Percentiles rank a stretch among this genome's conserved stretches.
These are phyloP conservation scores for Musa balbisiana DNA, from an alignment of 202 grass and related monocot species.

Conservation along the genomic window DNA sequence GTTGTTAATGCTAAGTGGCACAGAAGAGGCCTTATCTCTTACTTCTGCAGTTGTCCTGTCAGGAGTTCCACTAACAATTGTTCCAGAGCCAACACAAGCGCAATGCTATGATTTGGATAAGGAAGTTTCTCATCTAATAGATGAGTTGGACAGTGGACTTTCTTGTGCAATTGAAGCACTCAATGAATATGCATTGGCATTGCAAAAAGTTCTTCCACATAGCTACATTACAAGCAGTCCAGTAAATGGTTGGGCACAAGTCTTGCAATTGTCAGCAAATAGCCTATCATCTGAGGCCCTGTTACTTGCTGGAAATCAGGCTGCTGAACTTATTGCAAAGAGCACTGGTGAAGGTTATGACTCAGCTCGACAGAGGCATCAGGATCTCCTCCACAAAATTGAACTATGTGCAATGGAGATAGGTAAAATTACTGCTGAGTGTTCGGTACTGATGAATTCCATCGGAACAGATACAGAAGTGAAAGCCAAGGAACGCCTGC, in stretches of 20 bases:
- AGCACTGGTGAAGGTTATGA: constrained; percentile 62
- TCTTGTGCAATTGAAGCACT: constrained; percentile 60
- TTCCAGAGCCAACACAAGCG: constrained; percentile 81
- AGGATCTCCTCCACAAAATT: constrained; percentile 71
- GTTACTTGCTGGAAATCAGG: constrained; percentile 69
- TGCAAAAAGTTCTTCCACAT: constrained; percentile 75
- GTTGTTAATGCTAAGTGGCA: constrained; percentile 41
- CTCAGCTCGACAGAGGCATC: constrained; percentile 67
- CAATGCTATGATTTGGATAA: constrained; percentile 86
- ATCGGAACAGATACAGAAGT: constrained; percentile 63
- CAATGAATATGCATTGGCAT: constrained; percentile 57
- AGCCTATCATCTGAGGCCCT: constrained; percentile 71
- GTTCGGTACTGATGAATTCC: constrained; percentile 79
- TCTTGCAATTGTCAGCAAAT: constrained; percentile 74
- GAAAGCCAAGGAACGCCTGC: constrained; percentile 65
- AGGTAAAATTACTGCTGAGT: constrained; percentile 54
- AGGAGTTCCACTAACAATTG: constrained; percentile 81
- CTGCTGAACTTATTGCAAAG: constrained; percentile 76
- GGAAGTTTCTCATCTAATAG: constrained; percentile 67
- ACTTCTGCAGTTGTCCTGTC: constrained; percentile 65
- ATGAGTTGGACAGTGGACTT: constrained; percentile 70
- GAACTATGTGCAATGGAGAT: constrained; percentile 62
- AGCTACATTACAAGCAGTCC: constrained; percentile 78
- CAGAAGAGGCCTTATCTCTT: constrained; percentile 72
- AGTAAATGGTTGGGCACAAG: constrained; percentile 80